Base-by-base conservation (phyloP, 768 basidiomycete species). In the Phlebiopsis gigantea region DNA sequence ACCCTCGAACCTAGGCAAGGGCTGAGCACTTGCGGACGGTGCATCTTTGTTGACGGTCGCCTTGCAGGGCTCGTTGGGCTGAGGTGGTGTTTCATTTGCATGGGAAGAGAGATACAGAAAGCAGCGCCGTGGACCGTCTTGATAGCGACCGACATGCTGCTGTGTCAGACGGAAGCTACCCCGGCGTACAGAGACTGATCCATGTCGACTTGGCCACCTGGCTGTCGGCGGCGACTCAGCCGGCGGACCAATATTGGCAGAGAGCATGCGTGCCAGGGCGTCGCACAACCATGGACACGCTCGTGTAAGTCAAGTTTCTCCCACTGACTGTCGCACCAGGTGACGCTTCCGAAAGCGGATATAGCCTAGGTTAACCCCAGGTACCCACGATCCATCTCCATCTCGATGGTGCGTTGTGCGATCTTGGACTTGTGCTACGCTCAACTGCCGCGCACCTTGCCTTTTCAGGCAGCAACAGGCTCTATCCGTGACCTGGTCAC, bases 241-340 rank as follows among this genome's bases (percentile, higher is more conserved):
- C 34, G 34, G 34, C 34, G 34, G 34, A 17, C 34, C 12, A 17
- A 34, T n/a, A n/a, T n/a, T n/a, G n/a, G n/a, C n/a, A n/a, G n/a
- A n/a, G n/a, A n/a, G n/a, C n/a, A n/a, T 46, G 19, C 26, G 47
- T n/a, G 47, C 29, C 28, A 29, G 19, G 30, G 28, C 22, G 22
- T 24, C 58, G 53, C 29, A 44, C 24, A 34, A 21, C 21, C 58
- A 55, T 34, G 58, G n/a, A 26, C 41, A 46, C 48, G 47, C 53
- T 55, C 58, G 47, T 39, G 22, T 55, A 59, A 29, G 53, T 34
- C 25, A 59, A 25, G 15, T 17, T 24, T 34, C 42, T 59, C 58
- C 31, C 58, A 59, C 58, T 39, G 34, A 5, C 50, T 41, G 58
- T 21, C 31, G 50, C 29, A 17, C 31, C 51, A 46, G 57, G 52